Evolutionary conservation across 1,284 basidiomycete genomes (phyloP).

Genomic region (Vanrija sp.): DNA sequence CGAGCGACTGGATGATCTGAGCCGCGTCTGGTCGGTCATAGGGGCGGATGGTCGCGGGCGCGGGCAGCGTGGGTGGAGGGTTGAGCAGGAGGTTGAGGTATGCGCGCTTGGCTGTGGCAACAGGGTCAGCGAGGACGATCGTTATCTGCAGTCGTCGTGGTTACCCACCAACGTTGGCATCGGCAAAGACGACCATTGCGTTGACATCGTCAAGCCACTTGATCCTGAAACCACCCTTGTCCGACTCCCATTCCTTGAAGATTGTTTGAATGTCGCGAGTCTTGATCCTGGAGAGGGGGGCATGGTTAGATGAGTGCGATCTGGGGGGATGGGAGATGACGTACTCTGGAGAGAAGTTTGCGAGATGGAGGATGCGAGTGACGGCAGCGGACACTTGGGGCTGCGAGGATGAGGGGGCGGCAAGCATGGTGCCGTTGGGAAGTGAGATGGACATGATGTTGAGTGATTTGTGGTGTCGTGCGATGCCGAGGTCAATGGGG

Average conservation of each 20-base stretch:
- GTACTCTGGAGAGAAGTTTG: slow-evolving; percentile 79
- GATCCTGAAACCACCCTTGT: slow-evolving; percentile 91
- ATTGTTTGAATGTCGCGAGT: slow-evolving; percentile 91
- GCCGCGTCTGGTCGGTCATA: slow-evolving; percentile 94
- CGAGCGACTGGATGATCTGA: slow-evolving; percentile 81
- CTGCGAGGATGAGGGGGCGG: slow-evolving; percentile 35
- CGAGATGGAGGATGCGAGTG: slow-evolving; percentile 87
- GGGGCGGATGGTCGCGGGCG: slow-evolving; percentile 68
- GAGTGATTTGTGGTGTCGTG: background rate
- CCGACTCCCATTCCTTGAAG: slow-evolving; percentile 83
- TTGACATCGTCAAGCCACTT: slow-evolving; percentile 98
- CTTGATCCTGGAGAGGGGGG: slow-evolving; percentile 59
- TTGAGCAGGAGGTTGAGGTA: slow-evolving; percentile 82
- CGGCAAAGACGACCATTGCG: slow-evolving; percentile 86
- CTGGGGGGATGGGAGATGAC: slow-evolving; percentile 8
- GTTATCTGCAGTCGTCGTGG: background rate
- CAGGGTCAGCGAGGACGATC: background rate
- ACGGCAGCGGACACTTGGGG: slow-evolving; percentile 76
- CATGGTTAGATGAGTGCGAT: background rate
- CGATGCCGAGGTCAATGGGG: background rate
- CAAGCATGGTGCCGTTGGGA: slow-evolving; percentile 43
- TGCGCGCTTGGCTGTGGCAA: slow-evolving; percentile 74
- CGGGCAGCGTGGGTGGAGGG: slow-evolving; percentile 67
- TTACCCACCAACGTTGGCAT: slow-evolving; percentile 52
- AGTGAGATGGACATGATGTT: slow-evolving; percentile 46